These are phyloP conservation scores for Bisporella sp. DNA, from an alignment of 2,329 filamentous ascomycete genomes.

Conservation along the genomic window DNA sequence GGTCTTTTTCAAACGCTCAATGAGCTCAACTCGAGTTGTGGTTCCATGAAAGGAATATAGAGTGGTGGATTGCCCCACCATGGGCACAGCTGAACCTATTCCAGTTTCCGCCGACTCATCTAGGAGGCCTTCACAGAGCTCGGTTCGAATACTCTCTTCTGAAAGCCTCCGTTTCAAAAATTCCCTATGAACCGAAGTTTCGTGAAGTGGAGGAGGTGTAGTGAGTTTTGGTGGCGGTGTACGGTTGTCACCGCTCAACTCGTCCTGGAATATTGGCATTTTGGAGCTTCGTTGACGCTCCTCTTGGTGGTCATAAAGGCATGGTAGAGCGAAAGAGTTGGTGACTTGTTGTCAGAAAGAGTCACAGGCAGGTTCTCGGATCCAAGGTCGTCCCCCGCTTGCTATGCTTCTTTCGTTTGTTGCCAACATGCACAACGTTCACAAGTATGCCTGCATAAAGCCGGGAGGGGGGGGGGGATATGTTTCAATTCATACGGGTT, in stretches of 20 bases:
- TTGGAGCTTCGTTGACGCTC: constrained; percentile 16
- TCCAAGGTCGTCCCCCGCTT: background rate
- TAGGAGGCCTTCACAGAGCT: constrained; percentile 53
- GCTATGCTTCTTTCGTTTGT: constrained; percentile 2
- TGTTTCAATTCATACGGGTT: too few species aligned
- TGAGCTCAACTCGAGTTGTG: constrained; percentile 68
- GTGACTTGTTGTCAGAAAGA: constrained; percentile 4
- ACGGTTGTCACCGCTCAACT: constrained; percentile 31
- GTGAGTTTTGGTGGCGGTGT: constrained; percentile 10
- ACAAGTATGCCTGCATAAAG: too few species aligned
- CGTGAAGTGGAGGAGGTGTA: constrained; percentile 19
- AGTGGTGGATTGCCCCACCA: constrained; percentile 11
- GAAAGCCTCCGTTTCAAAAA: constrained; percentile 36
- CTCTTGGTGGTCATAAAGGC: constrained; percentile 12
- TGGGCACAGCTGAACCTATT: constrained; percentile 2
- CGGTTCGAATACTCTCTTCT: constrained; percentile 54
- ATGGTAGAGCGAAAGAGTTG: constrained; percentile 10
- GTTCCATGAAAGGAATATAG: constrained; percentile 14
- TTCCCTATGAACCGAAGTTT: constrained; percentile 12
- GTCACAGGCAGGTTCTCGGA: constrained; percentile 3
- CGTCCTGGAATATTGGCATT: constrained; percentile 55
- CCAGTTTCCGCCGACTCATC: constrained; percentile 16
- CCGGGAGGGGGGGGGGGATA: too few species aligned
- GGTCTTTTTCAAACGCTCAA: constrained; percentile 74
- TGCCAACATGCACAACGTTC: too few species aligned